phyloP scores from a whole-genome alignment of 2,329 filamentous ascomycete species.

The Tolypocladium sp. region DNA sequence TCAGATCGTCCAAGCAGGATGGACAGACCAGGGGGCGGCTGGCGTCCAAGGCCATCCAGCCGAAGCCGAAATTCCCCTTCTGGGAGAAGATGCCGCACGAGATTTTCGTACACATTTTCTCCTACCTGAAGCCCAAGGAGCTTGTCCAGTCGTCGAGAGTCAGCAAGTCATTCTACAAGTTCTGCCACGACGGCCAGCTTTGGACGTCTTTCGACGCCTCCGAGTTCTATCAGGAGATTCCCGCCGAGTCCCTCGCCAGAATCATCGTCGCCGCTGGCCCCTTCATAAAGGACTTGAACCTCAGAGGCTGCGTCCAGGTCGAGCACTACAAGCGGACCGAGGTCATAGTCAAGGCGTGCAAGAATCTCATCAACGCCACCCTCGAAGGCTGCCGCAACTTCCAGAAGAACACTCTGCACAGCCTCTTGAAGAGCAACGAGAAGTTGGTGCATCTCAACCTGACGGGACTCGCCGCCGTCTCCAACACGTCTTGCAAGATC shows the following conservation, averaged over 20 bases:
- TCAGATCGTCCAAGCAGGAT: conserved; percentile 36
- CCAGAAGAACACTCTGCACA: conserved; percentile 66
- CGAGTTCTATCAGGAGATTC: conserved; percentile 80
- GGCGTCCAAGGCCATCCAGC: conserved; percentile 6
- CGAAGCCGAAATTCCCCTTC: conserved; percentile 47
- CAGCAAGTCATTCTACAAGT: conserved; percentile 66
- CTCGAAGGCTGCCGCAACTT: conserved; percentile 87
- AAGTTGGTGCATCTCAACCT: conserved; percentile 79
- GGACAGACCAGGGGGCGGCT: conserved; percentile 9
- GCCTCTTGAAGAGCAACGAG: conserved; percentile 63
- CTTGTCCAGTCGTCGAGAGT: conserved; percentile 70
- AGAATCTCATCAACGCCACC: conserved; percentile 78
- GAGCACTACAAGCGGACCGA: conserved; percentile 71
- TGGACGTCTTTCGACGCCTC: conserved; percentile 82
- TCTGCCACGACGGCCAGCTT: conserved; percentile 90
- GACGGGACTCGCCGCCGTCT: conserved; percentile 69
- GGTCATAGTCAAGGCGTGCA: conserved; percentile 73
- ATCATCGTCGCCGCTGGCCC: conserved; percentile 81
- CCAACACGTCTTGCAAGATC: conserved; percentile 78
- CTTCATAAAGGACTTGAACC: conserved; percentile 83
- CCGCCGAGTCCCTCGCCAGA: conserved; percentile 71
- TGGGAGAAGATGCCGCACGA: conserved; percentile 79
- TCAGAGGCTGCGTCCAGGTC: conserved; percentile 84
- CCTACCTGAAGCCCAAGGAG: conserved; percentile 69
- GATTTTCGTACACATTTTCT: conserved; percentile 68